phyloP scores from a whole-genome alignment of 257 asterid genomes.

The Solanum okadae region DNA sequence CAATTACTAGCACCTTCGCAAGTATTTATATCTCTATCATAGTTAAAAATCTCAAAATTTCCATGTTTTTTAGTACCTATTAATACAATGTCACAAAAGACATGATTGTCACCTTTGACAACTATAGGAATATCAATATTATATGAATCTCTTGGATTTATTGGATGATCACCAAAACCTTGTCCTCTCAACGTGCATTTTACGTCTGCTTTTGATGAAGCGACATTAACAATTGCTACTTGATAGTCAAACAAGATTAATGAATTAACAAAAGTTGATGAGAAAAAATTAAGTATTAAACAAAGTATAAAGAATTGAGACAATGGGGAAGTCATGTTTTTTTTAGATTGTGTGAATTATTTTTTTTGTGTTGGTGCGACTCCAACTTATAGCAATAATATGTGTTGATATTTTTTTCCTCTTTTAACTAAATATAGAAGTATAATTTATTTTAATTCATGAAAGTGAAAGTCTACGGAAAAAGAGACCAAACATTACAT shows the following conservation, averaged over 20 bases:
- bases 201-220: neutral
- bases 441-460: too few species aligned
- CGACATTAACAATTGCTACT: neutral
- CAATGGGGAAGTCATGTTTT: neutral
- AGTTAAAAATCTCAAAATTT: neutral
- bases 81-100: neutral
- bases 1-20: neutral
- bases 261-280: neutral
- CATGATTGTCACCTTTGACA: neutral
- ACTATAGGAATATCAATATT: neutral
- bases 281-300: neutral
- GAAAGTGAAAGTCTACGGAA: neutral
- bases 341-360: neutral
- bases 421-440: too few species aligned
- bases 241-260: neutral
- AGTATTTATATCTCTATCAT: neutral
- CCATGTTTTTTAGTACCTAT: neutral
- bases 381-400: too few species aligned
- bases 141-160: neutral
- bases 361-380: too few species aligned
- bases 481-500: too few species aligned
- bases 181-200: neutral
- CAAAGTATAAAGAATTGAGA: neutral
- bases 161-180: neutral
- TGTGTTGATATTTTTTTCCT: too few species aligned